Conservation (phyloP, 169 alveolate species). For the Cyclospora cayetanensis region DNA sequence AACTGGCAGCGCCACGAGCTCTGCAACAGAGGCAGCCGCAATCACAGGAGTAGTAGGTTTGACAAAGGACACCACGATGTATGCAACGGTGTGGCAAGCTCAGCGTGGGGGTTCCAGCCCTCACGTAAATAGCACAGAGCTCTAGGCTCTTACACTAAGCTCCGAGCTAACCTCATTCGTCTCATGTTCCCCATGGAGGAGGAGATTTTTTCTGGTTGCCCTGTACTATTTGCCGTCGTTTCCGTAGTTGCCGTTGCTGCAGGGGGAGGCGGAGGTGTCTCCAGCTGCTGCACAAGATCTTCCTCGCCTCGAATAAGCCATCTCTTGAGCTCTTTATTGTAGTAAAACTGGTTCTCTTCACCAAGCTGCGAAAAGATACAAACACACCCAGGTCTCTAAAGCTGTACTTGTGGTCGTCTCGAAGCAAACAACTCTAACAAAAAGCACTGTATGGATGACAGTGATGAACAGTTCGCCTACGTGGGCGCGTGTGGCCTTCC, state of each 20-base stretch:
- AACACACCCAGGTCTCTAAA: too few species aligned
- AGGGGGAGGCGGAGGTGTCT: slow-evolving; percentile 70
- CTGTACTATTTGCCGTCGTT: background rate
- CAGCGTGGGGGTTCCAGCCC: too few species aligned
- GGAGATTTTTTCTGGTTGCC: background rate
- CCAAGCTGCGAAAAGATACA: slow-evolving; percentile 79
- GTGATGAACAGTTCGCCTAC: background rate
- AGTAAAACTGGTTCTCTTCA: slow-evolving; percentile 87
- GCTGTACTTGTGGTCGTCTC: too few species aligned
- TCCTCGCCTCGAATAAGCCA: slow-evolving; percentile 92
- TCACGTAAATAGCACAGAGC: background rate
- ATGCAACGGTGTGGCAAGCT: too few species aligned
- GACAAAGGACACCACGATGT: background rate
- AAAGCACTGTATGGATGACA: too few species aligned
- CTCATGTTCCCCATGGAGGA: slow-evolving; percentile 30
- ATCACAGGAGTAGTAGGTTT: background rate
- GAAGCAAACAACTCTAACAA: too few species aligned
- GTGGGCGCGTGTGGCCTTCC: slow-evolving; percentile 43
- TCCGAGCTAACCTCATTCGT: slow-evolving; percentile 34
- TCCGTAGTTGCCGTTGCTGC: slow-evolving; percentile 38
- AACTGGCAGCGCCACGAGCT: slow-evolving; percentile 65
- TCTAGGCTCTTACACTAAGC: background rate
- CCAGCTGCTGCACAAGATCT: slow-evolving; percentile 64
- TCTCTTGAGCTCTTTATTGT: slow-evolving; percentile 84
- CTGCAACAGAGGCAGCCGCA: slow-evolving; percentile 21